Evolutionary conservation across 345 rosid genomes (phyloP).

Genomic region (Arabidopsis thaliana): DNA sequence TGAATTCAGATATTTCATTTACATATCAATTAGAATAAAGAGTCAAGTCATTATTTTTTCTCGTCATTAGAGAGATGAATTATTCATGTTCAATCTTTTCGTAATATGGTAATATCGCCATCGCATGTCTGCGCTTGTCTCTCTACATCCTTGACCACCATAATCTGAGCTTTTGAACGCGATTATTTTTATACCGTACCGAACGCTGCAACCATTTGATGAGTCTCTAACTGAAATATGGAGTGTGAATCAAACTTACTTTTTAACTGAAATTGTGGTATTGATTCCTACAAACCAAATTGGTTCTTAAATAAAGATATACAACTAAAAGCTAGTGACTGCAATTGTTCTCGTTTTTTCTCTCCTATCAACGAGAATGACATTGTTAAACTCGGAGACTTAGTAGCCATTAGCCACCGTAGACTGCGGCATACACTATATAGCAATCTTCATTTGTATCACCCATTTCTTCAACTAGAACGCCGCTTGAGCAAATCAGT

Average conservation of each 20-base stretch:
- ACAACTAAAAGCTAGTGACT: slow-evolving; percentile 3
- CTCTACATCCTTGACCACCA: no score
- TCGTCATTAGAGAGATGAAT: no score
- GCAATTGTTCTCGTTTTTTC: background rate
- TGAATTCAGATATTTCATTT: no score
- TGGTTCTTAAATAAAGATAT: background rate
- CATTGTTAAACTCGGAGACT: background rate
- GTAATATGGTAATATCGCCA: no score
- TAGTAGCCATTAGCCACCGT: slow-evolving; percentile 86
- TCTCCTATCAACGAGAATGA: background rate
- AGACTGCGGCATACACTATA: slow-evolving; percentile 85
- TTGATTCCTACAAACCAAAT: slow-evolving; percentile 11
- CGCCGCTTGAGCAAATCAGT: slow-evolving; percentile 85
- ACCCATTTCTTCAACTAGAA: slow-evolving; percentile 84
- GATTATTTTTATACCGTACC: no score
- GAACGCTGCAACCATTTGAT: no score
- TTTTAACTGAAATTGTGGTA: background rate
- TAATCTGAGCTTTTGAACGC: no score
- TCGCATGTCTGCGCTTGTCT: no score
- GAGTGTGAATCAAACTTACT: background rate
- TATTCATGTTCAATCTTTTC: no score
- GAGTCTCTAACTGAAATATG: no score
- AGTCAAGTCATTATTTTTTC: no score
- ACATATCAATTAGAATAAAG: no score
- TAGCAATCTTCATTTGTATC: slow-evolving; percentile 88